Percentiles rank a stretch among this genome's conserved stretches.
Conservation (phyloP, 2,329 filamentous ascomycete species). For the Geosmithia flava region DNA sequence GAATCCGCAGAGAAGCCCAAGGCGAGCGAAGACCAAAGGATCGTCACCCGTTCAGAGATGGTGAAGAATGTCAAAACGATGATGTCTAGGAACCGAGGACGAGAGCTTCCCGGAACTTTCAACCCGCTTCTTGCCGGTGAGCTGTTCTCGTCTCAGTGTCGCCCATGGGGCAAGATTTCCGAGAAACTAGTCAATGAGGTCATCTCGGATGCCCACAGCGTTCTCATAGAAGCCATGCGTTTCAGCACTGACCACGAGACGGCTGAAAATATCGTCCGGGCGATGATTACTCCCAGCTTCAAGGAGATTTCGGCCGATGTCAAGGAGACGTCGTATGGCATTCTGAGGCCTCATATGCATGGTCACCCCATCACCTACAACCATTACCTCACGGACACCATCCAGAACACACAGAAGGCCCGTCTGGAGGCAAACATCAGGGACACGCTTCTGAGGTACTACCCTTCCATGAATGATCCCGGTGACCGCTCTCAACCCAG, state of each 20-base stretch:
- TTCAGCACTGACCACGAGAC: too few species aligned
- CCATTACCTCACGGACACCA: conserved; percentile 26
- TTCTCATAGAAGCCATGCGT: too few species aligned
- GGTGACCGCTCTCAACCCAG: too few species aligned
- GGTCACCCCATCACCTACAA: conserved; percentile 41
- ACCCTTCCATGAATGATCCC: neutral
- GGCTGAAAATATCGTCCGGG: too few species aligned
- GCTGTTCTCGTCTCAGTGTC: conserved; percentile 46
- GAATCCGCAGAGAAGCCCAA: too few species aligned
- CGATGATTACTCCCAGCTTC: conserved; percentile 21
- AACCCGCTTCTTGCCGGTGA: conserved; percentile 46
- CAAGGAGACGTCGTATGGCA: conserved; percentile 25
- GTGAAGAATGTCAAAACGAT: conserved; percentile 7
- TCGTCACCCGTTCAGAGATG: too few species aligned
- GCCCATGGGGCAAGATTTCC: conserved; percentile 34
- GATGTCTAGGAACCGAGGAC: conserved; percentile 22
- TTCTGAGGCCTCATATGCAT: conserved; percentile 30
- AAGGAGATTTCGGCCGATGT: conserved; percentile 16
- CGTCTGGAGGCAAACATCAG: conserved; percentile 6
- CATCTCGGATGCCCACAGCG: too few species aligned
- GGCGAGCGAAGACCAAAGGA: too few species aligned
- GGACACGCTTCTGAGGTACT: conserved; percentile 8
- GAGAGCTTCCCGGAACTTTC: conserved; percentile 49
- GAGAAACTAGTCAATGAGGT: too few species aligned
- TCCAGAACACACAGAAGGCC: conserved; percentile 15